Evolutionary conservation across 2,329 filamentous ascomycete genomes (phyloP), one percentile per base, ranked within the genome.

Genomic region (Trichoderma sp.): DNA sequence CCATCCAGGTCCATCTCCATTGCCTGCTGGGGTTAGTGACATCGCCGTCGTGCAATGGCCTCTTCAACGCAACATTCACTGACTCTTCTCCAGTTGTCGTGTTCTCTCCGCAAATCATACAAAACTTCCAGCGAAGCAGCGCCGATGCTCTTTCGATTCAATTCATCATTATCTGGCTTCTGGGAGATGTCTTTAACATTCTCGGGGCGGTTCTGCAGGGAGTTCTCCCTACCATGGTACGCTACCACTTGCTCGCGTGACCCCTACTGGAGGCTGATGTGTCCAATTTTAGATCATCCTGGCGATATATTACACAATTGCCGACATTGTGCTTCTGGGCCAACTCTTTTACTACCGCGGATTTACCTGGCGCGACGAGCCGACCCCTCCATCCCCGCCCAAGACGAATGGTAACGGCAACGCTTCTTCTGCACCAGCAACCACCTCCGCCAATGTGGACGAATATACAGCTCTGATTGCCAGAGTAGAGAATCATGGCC

Each of bases 271-370:
- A 24, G 57, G 57, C 57, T 67, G 21, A 67, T 35, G n/a, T 4
- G 35, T 24, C 19, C 13, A 10, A 4, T 13, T 58, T 64, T 71
- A 90, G 88, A 90, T 93, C 71, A 97, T 97, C 65, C 84, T 97
- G n/a, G 94, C 94, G 14, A 87, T 97, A 19, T 97, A 97, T 80
- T 97, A 98, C 78, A 96, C 94, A 19, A 86, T 97, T 47, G 94
- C 94, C 71, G 95, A 98, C 77, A 87, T 97, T 53, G 93, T 98
- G 1, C 85, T 99, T 1, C 83, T 98, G 0, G 86, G 84, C 0
- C 96, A 99, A 81, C 97, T 93, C 80, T 97, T 98, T 83, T 98
- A 97, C 83, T 99, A 99, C 80, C 89, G 92, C 64, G 94, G 94
- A 4, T 96, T 97, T 73, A 89, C 88, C 2, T 87, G 86, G 83